Evolutionary conservation across 1,139 yeast genomes (phyloP).

Genomic region (Blastobotrys arbuscula): DNA sequence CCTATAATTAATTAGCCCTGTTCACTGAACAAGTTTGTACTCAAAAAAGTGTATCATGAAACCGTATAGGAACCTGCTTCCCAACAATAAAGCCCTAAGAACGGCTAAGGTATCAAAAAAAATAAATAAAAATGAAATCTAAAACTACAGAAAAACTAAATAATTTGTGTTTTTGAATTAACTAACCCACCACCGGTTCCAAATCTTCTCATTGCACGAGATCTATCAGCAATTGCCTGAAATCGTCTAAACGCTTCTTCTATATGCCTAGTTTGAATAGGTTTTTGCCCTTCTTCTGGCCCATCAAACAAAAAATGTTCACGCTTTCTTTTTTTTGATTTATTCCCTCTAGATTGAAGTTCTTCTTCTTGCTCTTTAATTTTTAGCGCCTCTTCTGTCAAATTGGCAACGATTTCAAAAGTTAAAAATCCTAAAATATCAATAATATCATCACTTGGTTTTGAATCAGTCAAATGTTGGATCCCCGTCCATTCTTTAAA

Average conservation of each 20-base stretch:
- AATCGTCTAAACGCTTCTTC: conserved; percentile 88
- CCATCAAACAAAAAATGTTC: conserved; percentile 75
- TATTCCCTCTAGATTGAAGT: conserved; percentile 32
- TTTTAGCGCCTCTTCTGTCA: conserved; percentile 86
- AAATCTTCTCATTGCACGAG: conserved; percentile 56
- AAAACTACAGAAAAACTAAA: conserved; percentile 19
- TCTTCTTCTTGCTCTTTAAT: conserved; percentile 67
- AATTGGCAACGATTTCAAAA: conserved; percentile 90
- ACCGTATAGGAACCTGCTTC: too few relatives aligned
- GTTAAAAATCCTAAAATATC: conserved; percentile 94
- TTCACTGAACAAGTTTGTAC: too few relatives aligned
- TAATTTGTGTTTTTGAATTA: conserved; percentile 32
- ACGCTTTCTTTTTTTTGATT: conserved; percentile 32
- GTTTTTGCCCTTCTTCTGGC: conserved; percentile 82
- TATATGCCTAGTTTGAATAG: conserved; percentile 76
- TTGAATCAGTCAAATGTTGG: conserved; percentile 73
- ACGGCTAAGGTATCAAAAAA: too few relatives aligned
- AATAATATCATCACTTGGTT: conserved; percentile 94
- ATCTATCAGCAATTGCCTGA: conserved; percentile 57
- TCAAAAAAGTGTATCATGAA: too few relatives aligned
- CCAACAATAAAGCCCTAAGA: too few relatives aligned
- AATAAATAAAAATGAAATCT: neutral
- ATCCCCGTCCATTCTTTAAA: conserved; percentile 97
- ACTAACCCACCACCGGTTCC: conserved; percentile 64
- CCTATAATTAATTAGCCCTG: too few relatives aligned